These are phyloP conservation scores for Westerdykella sp. DNA, from an alignment of 2,329 filamentous ascomycete genomes.

Conservation along the genomic window DNA sequence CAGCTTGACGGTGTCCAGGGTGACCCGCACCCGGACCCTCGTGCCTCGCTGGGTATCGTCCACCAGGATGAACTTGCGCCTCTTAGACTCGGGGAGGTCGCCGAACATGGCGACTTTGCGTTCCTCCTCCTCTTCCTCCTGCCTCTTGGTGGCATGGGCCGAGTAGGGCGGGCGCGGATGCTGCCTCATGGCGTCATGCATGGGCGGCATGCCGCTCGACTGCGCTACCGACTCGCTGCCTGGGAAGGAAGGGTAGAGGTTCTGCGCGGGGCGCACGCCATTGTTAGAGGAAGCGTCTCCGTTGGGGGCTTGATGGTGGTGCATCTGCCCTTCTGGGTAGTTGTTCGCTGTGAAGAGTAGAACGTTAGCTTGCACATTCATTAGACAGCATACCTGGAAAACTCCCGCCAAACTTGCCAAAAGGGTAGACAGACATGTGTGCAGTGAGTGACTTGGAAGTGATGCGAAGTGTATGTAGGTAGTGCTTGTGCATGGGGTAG, in stretches of 20 bases:
- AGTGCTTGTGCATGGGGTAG: constrained; percentile 30
- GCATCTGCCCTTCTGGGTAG: constrained; percentile 55
- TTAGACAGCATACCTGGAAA: constrained; percentile 8
- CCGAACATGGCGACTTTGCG: constrained; percentile 70
- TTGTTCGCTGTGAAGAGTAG: constrained; percentile 50
- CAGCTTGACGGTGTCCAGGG: constrained; percentile 88
- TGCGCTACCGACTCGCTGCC: constrained; percentile 49
- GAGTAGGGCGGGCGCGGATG: constrained; percentile 38
- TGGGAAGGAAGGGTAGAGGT: constrained; percentile 68
- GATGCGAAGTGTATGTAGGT: constrained; percentile 13
- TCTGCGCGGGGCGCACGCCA: constrained; percentile 62
- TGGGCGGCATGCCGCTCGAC: constrained; percentile 56
- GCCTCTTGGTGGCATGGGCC: constrained; percentile 22
- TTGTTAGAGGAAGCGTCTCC: constrained; percentile 55
- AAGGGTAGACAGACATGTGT: constrained; percentile 20
- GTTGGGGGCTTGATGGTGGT: constrained; percentile 60
- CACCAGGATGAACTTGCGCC: constrained; percentile 93
- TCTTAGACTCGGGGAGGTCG: constrained; percentile 81
- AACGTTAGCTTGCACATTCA: constrained; percentile 40
- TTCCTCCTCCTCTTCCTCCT: constrained; percentile 53
- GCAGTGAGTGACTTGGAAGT: constrained; percentile 8
- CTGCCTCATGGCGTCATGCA: constrained; percentile 53
- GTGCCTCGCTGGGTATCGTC: constrained; percentile 73
- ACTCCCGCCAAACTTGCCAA: constrained; percentile 12
- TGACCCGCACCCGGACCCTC: constrained; percentile 81